Evolutionary conservation across 2,329 filamentous ascomycete genomes (phyloP).

Genomic region (Coleophoma eucalyptorum): DNA sequence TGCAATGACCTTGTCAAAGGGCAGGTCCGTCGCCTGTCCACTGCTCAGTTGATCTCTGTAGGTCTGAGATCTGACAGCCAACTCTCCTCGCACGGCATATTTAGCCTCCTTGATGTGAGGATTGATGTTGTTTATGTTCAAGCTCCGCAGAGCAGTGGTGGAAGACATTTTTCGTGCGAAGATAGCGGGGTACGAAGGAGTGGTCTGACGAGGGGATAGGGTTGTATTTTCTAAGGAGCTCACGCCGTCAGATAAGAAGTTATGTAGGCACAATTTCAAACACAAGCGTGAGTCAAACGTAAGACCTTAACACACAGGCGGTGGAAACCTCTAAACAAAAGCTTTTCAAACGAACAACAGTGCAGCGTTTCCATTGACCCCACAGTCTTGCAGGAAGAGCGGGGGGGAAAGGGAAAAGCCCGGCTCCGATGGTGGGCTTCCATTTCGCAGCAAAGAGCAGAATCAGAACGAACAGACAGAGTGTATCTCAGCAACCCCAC

Average conservation of each 20-base stretch:
- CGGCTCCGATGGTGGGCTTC: background rate
- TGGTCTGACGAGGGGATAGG: background rate
- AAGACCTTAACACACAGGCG: background rate
- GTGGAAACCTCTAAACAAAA: background rate
- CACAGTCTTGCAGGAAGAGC: background rate
- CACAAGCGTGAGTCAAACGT: background rate
- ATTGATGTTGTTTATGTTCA: constrained; percentile 89
- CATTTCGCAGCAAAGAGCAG: no score
- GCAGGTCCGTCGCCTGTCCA: constrained; percentile 49
- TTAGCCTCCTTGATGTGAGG: constrained; percentile 80
- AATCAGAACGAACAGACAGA: background rate
- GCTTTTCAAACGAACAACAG: background rate
- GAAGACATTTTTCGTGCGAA: constrained; percentile 25
- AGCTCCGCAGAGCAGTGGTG: constrained; percentile 38
- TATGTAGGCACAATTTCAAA: no score
- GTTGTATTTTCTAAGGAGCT: background rate
- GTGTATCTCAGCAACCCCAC: background rate
- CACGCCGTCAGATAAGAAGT: background rate
- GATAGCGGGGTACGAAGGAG: background rate
- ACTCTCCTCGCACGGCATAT: constrained; percentile 94
- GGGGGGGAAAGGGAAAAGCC: background rate
- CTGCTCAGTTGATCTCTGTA: constrained; percentile 72
- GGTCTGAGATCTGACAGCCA: constrained; percentile 89
- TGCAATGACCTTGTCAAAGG: constrained; percentile 88
- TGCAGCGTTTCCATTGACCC: background rate